Conservation (phyloP, 2,329 filamentous ascomycete species). For the Neofusicoccum sp. region DNA sequence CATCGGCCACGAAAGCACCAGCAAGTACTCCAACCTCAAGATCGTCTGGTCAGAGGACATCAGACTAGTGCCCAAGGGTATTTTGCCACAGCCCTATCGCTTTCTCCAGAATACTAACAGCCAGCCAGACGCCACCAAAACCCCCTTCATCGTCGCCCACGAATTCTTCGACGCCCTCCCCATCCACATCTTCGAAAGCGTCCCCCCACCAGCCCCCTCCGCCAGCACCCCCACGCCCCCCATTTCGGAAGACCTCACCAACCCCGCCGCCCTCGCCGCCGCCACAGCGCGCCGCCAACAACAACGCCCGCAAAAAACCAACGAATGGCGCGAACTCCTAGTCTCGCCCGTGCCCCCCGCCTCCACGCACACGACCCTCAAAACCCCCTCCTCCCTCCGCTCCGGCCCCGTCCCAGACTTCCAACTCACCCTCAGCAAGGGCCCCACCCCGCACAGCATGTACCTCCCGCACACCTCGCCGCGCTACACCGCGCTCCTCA, state of each 20-base stretch:
- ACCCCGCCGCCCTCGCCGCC: constrained; percentile 40
- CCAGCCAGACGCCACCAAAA: constrained; percentile 60
- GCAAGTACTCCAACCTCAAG: constrained; percentile 63
- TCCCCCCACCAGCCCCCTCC: constrained; percentile 45
- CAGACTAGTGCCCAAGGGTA: constrained; percentile 72
- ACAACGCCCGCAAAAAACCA: constrained; percentile 33
- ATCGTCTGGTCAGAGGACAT: constrained; percentile 90
- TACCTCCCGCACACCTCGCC: constrained; percentile 80
- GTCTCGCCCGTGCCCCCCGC: constrained; percentile 40
- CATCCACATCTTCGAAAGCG: constrained; percentile 89
- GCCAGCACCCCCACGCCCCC: constrained; percentile 41
- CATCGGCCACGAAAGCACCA: constrained; percentile 69
- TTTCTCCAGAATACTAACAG: constrained; percentile 22
- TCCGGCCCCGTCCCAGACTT: constrained; percentile 66
- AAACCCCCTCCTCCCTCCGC: constrained; percentile 26
- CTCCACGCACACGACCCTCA: constrained; percentile 57
- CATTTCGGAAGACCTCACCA: constrained; percentile 35
- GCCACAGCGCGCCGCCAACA: constrained; percentile 43
- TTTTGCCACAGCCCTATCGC: constrained; percentile 23
- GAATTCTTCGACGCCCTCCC: constrained; percentile 98
- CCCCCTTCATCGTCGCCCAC: constrained; percentile 91
- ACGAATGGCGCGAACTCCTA: constrained; percentile 45
- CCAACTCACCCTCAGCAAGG: constrained; percentile 73
- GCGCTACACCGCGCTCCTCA: constrained; percentile 74
- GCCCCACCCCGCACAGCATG: constrained; percentile 75